Conservation (phyloP, 768 basidiomycete species). For the Tulasnella sp. region DNA sequence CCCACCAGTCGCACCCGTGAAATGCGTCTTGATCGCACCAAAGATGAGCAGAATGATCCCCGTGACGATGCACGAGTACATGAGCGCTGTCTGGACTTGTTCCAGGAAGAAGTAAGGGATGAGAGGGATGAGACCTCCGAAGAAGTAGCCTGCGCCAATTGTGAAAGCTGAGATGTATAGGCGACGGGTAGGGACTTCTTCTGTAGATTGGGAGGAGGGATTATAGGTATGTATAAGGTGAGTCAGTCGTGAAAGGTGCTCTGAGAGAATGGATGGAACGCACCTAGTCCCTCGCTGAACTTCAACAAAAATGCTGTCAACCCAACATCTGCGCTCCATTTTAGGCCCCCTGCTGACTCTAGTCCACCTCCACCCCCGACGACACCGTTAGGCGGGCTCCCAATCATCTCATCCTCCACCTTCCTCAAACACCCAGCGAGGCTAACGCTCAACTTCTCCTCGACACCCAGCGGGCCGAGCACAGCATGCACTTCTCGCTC, state of each 20-base stretch:
- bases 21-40: conserved; percentile 79
- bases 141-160: conserved; percentile 87
- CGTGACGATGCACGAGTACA: conserved; percentile 49
- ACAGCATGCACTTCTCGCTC: conserved; percentile 88
- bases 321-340: conserved; percentile 71
- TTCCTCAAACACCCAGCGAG: conserved; percentile 63
- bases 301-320: conserved; percentile 89
- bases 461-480: conserved; percentile 81
- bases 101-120: conserved; percentile 86
- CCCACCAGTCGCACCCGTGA: conserved; percentile 70
- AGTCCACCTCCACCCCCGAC: conserved; percentile 13
- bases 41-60: conserved; percentile 80
- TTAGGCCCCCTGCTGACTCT: conserved; percentile 43
- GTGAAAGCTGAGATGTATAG: conserved; percentile 88
- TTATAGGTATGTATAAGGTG: background rate
- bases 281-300: conserved; percentile 88
- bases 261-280: conserved; percentile 25
- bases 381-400: conserved; percentile 13
- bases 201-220: conserved; percentile 30
- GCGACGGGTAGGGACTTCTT: conserved; percentile 78
- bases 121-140: conserved; percentile 89
- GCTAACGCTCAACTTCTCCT: conserved; percentile 64
- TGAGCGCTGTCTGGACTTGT: conserved; percentile 42
- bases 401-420: conserved; percentile 45
- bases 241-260: background rate